These are phyloP conservation scores for Schizopora paradoxa DNA, from an alignment of 1,284 basidiomycete species.

Conservation along the genomic window DNA sequence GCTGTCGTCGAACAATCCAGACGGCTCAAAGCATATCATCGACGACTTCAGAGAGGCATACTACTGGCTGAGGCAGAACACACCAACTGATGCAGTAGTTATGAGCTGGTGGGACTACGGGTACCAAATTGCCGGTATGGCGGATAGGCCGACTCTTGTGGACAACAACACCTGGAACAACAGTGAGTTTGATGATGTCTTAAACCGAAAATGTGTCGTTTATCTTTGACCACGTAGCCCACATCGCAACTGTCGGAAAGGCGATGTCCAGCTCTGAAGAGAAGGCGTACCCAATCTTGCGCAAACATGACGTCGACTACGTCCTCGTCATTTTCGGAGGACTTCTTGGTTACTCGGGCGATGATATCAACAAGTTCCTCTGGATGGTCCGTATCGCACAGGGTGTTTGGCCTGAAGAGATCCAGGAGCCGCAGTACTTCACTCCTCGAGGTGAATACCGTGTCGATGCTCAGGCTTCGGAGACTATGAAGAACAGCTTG, in stretches of 20 bases:
- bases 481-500: constrained; percentile 92
- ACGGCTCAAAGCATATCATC: constrained; percentile 93
- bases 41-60: constrained; percentile 99
- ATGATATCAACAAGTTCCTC: constrained; percentile 99
- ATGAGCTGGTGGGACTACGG: constrained; percentile 99
- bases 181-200: constrained; percentile 55
- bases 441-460: constrained; percentile 92
- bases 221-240: constrained; percentile 42
- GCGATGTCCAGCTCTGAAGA: constrained; percentile 96
- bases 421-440: constrained; percentile 93
- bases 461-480: constrained; percentile 82
- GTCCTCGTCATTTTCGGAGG: constrained; percentile 98
- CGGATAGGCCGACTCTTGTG: constrained; percentile 93
- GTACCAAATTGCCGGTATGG: constrained; percentile 99
- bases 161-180: constrained; percentile 99
- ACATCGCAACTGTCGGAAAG: constrained; percentile 96
- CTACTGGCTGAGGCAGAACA: constrained; percentile 98
- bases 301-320: constrained; percentile 98
- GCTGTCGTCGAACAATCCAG: constrained; percentile 72
- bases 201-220: not conserved
- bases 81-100: constrained; percentile 84
- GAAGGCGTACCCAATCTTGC: constrained; percentile 92
- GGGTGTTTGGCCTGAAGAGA: constrained; percentile 98
- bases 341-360: constrained; percentile 93
- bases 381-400: constrained; percentile 99